These are phyloP conservation scores for Cryptosporidium parvum DNA, from an alignment of 169 alveolate genomes.

Conservation along the genomic window DNA sequence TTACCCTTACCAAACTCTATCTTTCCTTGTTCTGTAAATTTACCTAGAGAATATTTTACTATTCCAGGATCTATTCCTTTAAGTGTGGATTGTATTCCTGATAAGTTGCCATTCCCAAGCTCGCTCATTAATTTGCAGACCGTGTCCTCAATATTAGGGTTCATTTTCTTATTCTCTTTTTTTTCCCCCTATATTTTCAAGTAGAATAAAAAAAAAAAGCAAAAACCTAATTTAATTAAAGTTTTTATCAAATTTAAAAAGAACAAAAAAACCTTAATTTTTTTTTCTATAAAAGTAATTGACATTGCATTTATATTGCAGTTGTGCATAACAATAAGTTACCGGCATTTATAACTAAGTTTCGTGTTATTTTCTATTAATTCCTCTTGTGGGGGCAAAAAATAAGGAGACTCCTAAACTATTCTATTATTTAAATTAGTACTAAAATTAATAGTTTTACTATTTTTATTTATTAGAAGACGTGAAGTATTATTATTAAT, in stretches of 20 bases:
- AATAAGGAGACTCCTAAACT: neutral
- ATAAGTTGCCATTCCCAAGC: conserved; percentile 21
- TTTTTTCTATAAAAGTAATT: neutral
- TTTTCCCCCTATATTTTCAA: neutral
- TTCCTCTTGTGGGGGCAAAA: neutral
- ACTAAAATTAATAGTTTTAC: no score
- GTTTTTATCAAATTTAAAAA: neutral
- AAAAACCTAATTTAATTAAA: neutral
- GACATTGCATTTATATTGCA: neutral
- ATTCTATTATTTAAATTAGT: no score
- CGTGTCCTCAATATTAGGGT: conserved; percentile 42
- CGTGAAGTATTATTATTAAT: neutral
- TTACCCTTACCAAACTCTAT: conserved; percentile 21
- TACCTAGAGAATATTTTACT: conserved; percentile 8
- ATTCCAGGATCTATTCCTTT: conserved; percentile 63
- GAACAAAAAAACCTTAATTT: neutral
- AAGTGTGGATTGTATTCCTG: conserved; percentile 59
- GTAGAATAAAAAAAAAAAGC: neutral
- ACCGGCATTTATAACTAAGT: neutral
- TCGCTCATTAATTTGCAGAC: conserved; percentile 65
- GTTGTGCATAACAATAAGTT: neutral
- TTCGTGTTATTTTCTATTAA: neutral
- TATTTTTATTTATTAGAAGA: neutral
- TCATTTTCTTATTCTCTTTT: conserved; percentile 1
- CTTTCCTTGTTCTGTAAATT: conserved; percentile 59